Conservation (phyloP, 2,329 filamentous ascomycete species). For the Xylaria sp. region DNA sequence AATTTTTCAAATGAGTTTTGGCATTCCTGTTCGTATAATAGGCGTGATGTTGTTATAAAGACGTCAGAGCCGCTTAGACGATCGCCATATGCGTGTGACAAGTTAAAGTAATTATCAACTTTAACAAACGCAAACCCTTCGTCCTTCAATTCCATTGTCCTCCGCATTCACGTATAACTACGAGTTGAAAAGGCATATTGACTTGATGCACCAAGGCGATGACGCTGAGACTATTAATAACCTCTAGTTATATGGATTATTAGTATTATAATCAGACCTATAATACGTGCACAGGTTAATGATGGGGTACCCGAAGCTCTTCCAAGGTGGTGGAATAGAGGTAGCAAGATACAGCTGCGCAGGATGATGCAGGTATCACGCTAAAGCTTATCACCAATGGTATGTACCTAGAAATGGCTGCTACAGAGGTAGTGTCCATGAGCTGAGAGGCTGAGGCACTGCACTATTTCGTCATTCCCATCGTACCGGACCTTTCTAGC, state of each 20-base stretch:
- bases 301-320: background rate
- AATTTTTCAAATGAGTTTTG: background rate
- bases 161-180: background rate
- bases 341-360: too few species aligned
- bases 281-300: background rate
- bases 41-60: background rate
- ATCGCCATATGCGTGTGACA: too few species aligned
- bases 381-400: background rate
- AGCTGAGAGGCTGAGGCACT: conserved; percentile 20
- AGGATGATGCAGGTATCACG: background rate
- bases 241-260: background rate
- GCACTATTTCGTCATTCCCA: conserved; percentile 35
- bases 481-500: background rate
- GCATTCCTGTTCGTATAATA: background rate
- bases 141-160: background rate
- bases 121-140: background rate
- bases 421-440: background rate
- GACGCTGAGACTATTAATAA: background rate
- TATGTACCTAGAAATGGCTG: background rate
- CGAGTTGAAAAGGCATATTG: background rate
- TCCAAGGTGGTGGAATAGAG: background rate
- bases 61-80: background rate
- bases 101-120: background rate
- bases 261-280: background rate
- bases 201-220: background rate